Evolutionary conservation across 306 rosid species (phyloP), one percentile per base, ranked within the genome.

Genomic region (Amphicarpaea edgeworthii): DNA sequence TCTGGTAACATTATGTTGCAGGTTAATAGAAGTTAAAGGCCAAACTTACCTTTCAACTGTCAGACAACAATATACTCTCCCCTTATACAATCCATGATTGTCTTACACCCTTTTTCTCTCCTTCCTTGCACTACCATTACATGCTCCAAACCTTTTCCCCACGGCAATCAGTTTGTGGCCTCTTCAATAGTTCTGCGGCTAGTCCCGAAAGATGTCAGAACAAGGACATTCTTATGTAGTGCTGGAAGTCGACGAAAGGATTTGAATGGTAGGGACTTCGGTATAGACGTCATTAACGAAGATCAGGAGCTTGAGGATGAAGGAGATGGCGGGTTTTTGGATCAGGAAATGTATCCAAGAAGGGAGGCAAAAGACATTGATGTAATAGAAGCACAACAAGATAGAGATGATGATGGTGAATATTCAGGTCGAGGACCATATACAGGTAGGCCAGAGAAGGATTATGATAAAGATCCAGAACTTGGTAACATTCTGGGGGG

Each of bases 401-500:
- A 49, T 57, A 77, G 24, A 32, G 85, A 75, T 10, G 83, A 45
- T 49, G 65, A 53, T 21, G 23, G 49, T 69, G 62, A 82, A 37
- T 86, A 85, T 80, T 81, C 69, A 12, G 65, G 66, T 61, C 65
- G 42, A n/a, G 82, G 89, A 75, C 81, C 83, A 49, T 74, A 81
- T 73, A 49, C 73, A 42, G 91, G 89, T 77, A 79, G 57, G 79
- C 83, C 61, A 45, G 90, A 81, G 76, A 87, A 75, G 63, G 93
- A 94, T 53, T 85, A 78, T 37, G 98, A 91, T 60, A 73, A 86
- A 70, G 93, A 94, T 79, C 97, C 98, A 37, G 98, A 91, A 71
- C 77, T 88, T 21, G 98, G 97, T 82, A 89, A 91, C 24, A 90
- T 91, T 72, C 69, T 94, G 54, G 96, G 96, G 42, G 73, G 38